Evolutionary conservation across 306 rosid genomes (phyloP), one percentile per base, ranked within the genome.

Genomic region (Calophaca sinica): DNA sequence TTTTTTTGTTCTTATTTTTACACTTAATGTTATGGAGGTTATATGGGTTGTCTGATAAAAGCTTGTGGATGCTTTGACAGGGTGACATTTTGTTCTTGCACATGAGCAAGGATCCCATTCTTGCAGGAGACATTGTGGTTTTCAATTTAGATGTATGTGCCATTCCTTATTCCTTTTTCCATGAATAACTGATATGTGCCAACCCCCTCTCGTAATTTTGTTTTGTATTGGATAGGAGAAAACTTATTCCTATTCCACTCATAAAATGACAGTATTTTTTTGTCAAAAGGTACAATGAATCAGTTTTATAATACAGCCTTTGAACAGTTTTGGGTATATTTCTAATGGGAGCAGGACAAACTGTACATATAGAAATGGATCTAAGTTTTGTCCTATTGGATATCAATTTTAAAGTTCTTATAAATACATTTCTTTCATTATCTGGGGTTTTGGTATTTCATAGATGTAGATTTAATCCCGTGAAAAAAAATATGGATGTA

Each of bases 121-220:
- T 89, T 39, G 74, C 91, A 0, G 97, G 97, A 72, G 97, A 89
- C 20, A 88, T 91, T 35, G 79, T 89, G n/a, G 98, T 92, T 80
- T 90, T 73, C 78, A 88, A 80, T 28, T 29, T 84, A 4, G 85
- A 90, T 46, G 96, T 90, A 93, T 38, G 96, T 86, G 85, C 49
- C 80, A 38, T 31, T 74, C 8, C 32, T 69, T n/a, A 57, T 26
- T 9, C 36, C 60, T 58, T 61, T 45, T 13, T 61, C 50, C 49
- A 10, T 53, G 3, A 38, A 39, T 53, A 2, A 3, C 36, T 54
- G 39, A 33, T 35, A 6, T 12, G 4, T 48, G 28, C 6, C 58
- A 4, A 29, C 9, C 9, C 38, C 42, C 8, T 5, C 1, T 32
- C 9, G 10, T 60, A 9, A 46, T 14, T 15, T 62, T 62, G 49